Percentiles rank a stretch among this genome's conserved stretches.
These are phyloP conservation scores for Aspergillus japonicus DNA, from an alignment of 2,329 filamentous ascomycete species.

Conservation along the genomic window DNA sequence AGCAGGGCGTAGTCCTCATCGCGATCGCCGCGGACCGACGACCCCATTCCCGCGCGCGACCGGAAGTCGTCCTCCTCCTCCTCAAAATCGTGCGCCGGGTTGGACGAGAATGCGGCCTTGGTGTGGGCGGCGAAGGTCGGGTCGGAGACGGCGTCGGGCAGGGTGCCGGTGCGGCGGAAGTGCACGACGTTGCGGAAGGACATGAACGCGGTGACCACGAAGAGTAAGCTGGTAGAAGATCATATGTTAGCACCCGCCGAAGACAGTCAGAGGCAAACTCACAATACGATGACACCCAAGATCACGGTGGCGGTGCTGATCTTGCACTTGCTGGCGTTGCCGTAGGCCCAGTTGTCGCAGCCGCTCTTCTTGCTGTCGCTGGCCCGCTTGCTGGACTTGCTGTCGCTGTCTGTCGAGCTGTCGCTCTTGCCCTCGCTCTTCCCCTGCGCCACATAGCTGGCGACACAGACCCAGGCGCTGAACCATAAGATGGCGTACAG, in stretches of 20 bases:
- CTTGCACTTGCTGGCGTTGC: conserved; percentile 55
- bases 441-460: conserved; percentile 56
- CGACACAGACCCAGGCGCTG: conserved; percentile 56
- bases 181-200: conserved; percentile 56
- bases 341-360: conserved; percentile 57
- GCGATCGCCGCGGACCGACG: conserved; percentile 40
- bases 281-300: conserved; percentile 59
- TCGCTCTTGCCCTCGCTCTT: conserved; percentile 49
- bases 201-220: conserved; percentile 52
- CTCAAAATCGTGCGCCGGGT: conserved; percentile 46
- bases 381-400: conserved; percentile 4
- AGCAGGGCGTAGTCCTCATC: conserved; percentile 55
- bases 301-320: conserved; percentile 57
- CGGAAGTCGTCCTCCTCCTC: conserved; percentile 48
- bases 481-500: conserved; percentile 60
- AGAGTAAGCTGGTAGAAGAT: conserved; percentile 49
- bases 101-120: conserved; percentile 50
- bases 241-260: not conserved
- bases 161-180: conserved; percentile 57
- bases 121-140: conserved; percentile 51
- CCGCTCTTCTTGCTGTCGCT: conserved; percentile 40
- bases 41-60: conserved; percentile 41
- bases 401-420: conserved; percentile 30
- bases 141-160: conserved; percentile 48
- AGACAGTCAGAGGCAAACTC: conserved; percentile 24